Conservation (phyloP, 1,284 basidiomycete species). For the Butyriboletus appendiculatus region DNA sequence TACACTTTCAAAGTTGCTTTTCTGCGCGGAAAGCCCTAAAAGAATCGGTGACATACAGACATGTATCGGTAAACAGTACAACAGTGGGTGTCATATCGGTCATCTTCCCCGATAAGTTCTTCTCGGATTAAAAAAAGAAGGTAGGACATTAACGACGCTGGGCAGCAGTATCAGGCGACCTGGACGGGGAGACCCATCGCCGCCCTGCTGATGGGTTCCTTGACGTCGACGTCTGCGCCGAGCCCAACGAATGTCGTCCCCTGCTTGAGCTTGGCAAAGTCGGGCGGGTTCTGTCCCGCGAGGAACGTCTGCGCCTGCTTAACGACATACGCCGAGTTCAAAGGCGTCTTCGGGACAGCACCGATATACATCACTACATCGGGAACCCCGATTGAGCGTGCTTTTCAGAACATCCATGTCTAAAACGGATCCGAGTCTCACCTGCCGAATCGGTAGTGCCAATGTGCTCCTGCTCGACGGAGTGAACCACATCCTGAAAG, state of each 20-base stretch:
- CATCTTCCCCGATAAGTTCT: not conserved
- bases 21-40: not conserved
- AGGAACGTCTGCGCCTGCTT: slow-evolving; percentile 67
- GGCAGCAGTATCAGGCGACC: slow-evolving; percentile 14
- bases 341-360: slow-evolving; percentile 71
- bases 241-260: slow-evolving; percentile 22
- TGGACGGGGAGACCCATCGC: slow-evolving; percentile 33
- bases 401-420: not conserved
- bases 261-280: slow-evolving; percentile 62
- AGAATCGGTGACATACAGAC: not conserved
- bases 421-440: slow-evolving; percentile 23
- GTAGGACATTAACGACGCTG: not conserved
- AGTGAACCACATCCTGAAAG: slow-evolving; percentile 68
- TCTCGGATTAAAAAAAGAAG: not conserved
- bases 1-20: too few relatives aligned
- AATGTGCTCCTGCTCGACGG: slow-evolving; percentile 73
- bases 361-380: slow-evolving; percentile 77
- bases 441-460: slow-evolving; percentile 74
- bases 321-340: slow-evolving; percentile 61
- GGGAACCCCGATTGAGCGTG: not conserved
- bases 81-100: not conserved
- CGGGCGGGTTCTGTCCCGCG: slow-evolving; percentile 63
- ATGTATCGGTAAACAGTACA: not conserved
- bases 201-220: slow-evolving; percentile 22
- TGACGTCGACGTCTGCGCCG: slow-evolving; percentile 24